These are phyloP conservation scores for Yamadazyma insecticola DNA, from an alignment of 805 yeast species.

Conservation along the genomic window DNA sequence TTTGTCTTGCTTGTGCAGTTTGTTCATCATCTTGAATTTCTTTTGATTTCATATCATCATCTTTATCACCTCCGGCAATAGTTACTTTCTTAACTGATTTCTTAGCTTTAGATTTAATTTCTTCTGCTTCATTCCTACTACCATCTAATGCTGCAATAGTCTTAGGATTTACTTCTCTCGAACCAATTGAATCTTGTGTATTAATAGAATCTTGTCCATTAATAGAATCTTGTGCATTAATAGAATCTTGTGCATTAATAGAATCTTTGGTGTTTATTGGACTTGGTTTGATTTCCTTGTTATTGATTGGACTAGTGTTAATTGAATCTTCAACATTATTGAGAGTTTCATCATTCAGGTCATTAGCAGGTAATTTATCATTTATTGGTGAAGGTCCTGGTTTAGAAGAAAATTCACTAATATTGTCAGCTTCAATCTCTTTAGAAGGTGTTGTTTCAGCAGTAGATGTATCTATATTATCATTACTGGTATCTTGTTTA, in stretches of 20 bases:
- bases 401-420: conserved; percentile 7
- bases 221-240: too few relatives aligned
- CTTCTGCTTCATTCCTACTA: too few relatives aligned
- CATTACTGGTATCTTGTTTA: conserved; percentile 14
- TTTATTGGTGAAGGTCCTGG: too few relatives aligned
- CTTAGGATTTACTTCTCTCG: too few relatives aligned
- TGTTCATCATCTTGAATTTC: conserved; percentile 22
- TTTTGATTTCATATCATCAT: conserved; percentile 14
- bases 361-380: too few relatives aligned
- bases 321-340: too few relatives aligned
- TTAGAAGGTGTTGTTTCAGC: conserved; percentile 30
- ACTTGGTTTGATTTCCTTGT: conserved; percentile 8
- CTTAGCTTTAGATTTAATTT: conserved; percentile 2
- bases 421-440: conserved; percentile 10
- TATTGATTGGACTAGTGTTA: too few relatives aligned
- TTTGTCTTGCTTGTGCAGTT: conserved; percentile 33
- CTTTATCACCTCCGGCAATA: conserved; percentile 9
- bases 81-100: neutral
- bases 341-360: too few relatives aligned
- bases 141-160: too few relatives aligned
- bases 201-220: too few relatives aligned
- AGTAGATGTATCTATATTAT: conserved; percentile 14
- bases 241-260: too few relatives aligned
- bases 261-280: conserved; percentile 4
- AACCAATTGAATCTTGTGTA: too few relatives aligned